Evolutionary conservation across 257 asterid genomes (phyloP), one percentile per base, ranked within the genome.

Genomic region (Solanum paucissectum): DNA sequence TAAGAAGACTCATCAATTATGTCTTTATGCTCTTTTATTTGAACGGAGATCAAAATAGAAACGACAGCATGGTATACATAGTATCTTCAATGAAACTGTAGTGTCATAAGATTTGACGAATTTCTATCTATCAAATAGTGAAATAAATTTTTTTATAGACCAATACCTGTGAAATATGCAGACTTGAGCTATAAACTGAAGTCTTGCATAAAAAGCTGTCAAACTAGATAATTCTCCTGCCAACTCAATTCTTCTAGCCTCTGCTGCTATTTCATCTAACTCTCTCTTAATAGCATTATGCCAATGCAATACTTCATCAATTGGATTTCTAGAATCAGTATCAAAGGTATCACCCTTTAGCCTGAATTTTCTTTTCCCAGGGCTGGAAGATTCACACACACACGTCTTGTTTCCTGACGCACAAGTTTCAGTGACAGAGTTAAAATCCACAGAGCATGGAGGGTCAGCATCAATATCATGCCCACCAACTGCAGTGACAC

Each of bases 151-250:
- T 82, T 29, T 82, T 27, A 44, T 36, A 77, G 72, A 42, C n/a
- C 46, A 79, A 33, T 86, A 92, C 94, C 94, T 92, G 91, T 92
- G 94, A 71, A 89, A 90, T 88, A 90, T 92, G 91, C 92, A 92
- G 71, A 92, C 89, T 21, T 92, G 93, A 66, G 94, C 92, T 20
- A 92, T 89, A 89, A 92, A 89, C 87, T 89, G 94, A 18, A 92
- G 89, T 55, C 88, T 92, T 74, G 87, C 90, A 29, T 92, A 89
- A 88, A 92, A 88, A 42, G 88, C 83, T 33, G 89, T 62, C 82
- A 92, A 86, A 79, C 87, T 87, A 85, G 94, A 90, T 73, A 92
- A 92, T n/a, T 92, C 92, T 86, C 93, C 93, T 6, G 88, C 88
- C 29, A 82, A 87, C 89, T 90, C 87, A 85, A 92, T 83, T 86